Base-by-base conservation (phyloP, 2,329 filamentous ascomycete species). In the Monosporascus sp. region DNA sequence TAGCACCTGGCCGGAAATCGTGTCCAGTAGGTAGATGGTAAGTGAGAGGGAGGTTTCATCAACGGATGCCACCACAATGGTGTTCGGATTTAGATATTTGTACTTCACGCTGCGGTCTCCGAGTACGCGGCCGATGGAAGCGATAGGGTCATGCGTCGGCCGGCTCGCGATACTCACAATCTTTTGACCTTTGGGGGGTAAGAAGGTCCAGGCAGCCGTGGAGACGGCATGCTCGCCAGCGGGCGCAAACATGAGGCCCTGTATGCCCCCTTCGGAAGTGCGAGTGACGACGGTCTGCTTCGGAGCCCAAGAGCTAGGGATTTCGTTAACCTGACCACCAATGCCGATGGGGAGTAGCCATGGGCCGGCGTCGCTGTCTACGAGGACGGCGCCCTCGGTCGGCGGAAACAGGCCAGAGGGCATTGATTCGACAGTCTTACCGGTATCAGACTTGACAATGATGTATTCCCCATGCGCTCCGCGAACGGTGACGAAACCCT, bases 81-180 rank as follows among this genome's bases (percentile, higher is more conserved):
- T 81, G 71, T 96, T 97, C 0, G 89, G 85, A 73, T 95, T 96
- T 41, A 99, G 75, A 68, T 97, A 97, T 74, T 99, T 99, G 82
- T 99, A 99, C 58, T 93, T 82, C 48, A 99, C 94, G n/a, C 86
- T 86, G 44, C 94, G 84, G 65, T 99, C 88, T 26, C 91, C 92
- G 22, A 99, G 81, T 1, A 97, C 94, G 55, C 90, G 91, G 9
- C 94, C 94, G 62, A 99, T 96, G 1, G 94, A 97, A 3, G 94
- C 93, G 48, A 97, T 86, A 0, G 91, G 91, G 62, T 99, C 92
- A 59, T 93, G 87, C 2, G 80, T 67, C 9, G 90, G 85, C 48
- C 86, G 81, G 19, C 85, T 79, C 2, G 85, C 86, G 40, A 94
- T 78, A 45, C 80, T 75, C 7, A 86, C 75, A 51, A 97, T 84